Percentiles rank a stretch among this genome's conserved stretches.
These are phyloP conservation scores for Ascocoryne sarcoides DNA, from an alignment of 2,329 filamentous ascomycete genomes.

Conservation along the genomic window DNA sequence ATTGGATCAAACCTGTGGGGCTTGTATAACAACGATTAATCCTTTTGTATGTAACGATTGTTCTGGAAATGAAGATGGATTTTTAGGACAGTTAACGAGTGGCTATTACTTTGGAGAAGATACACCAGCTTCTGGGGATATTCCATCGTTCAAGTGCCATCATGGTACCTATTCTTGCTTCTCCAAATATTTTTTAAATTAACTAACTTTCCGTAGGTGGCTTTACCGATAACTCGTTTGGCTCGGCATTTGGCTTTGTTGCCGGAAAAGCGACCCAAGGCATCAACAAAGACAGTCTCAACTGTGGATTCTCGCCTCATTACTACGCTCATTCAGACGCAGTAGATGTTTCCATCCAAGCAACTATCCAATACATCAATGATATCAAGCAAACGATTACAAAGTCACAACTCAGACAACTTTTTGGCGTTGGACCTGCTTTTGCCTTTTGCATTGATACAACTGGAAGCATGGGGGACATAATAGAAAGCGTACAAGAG, in stretches of 20 bases:
- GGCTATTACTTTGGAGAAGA: not conserved
- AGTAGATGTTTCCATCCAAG: not conserved
- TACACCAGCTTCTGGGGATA: not conserved
- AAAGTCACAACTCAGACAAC: not conserved
- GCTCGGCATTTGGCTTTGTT: not conserved
- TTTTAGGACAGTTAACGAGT: not conserved
- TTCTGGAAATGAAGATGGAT: not conserved
- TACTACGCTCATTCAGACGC: not conserved
- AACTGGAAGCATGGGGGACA: not conserved
- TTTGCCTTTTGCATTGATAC: not conserved
- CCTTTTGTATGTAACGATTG: not conserved
- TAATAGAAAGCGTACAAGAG: not conserved
- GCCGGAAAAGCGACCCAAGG: not conserved
- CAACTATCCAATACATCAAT: not conserved
- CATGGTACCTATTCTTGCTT: not conserved
- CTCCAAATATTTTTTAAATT: not conserved
- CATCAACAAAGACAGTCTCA: not conserved
- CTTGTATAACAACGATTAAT: not conserved
- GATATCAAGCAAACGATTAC: not conserved
- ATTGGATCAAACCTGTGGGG: not conserved
- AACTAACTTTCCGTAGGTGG: not conserved
- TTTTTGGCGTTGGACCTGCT: not conserved
- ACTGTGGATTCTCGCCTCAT: not conserved
- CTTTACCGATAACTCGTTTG: not conserved
- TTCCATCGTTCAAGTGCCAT: not conserved